These are phyloP conservation scores for Lichtheimia corymbifera DNA, from an alignment of 371 early-diverging fungal species.

Conservation along the genomic window DNA sequence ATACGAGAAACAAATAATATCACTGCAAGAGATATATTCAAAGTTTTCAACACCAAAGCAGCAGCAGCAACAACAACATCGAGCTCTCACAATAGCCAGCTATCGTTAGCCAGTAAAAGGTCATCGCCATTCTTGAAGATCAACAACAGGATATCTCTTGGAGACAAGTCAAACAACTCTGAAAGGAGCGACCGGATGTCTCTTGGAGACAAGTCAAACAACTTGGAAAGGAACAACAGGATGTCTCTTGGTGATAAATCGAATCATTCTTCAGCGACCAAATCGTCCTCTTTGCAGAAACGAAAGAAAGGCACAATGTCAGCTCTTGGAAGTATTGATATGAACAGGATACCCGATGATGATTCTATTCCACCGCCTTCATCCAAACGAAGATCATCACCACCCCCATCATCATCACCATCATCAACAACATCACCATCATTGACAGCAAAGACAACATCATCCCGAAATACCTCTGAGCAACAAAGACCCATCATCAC, in stretches of 20 bases:
- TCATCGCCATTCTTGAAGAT: background rate
- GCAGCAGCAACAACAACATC: constrained; percentile 2
- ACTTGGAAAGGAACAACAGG: background rate
- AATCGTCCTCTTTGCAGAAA: background rate
- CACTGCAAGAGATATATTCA: constrained; percentile 5
- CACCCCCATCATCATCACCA: background rate
- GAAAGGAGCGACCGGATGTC: background rate
- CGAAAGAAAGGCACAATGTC: background rate
- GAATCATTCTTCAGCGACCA: background rate
- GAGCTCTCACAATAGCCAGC: background rate
- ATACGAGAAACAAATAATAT: background rate
- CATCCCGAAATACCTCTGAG: background rate
- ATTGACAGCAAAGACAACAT: background rate
- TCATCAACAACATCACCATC: background rate
- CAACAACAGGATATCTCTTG: background rate
- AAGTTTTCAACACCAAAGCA: constrained; percentile 10
- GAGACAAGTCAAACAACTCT: background rate
- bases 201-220: background rate
- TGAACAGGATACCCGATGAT: constrained; percentile 3
- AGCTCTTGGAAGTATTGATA: background rate
- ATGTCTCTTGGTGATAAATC: background rate
- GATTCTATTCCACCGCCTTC: background rate
- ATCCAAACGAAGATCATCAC: constrained; percentile 1
- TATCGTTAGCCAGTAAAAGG: background rate
- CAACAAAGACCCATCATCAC: background rate